A percentile compares a stretch with the other conserved stretches of the same genome.
Evolutionary conservation across 257 asterid species (phyloP).

Genomic region (Nicotiana attenuata): DNA sequence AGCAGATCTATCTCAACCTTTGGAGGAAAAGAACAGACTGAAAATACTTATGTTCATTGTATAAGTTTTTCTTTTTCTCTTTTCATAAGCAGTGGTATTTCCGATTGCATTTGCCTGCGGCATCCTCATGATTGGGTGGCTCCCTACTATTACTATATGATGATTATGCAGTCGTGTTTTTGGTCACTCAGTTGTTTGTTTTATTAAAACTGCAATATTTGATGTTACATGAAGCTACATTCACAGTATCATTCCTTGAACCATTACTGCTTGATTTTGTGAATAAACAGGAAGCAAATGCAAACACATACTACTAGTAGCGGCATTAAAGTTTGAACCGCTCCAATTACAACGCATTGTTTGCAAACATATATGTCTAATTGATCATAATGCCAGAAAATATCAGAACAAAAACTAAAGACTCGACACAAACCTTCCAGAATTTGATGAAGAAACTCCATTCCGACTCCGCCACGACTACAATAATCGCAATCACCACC

Average conservation of each 20-base stretch:
- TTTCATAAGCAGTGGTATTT: background rate
- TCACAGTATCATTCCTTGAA: background rate
- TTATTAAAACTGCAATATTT: background rate
- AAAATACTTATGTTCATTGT: background rate
- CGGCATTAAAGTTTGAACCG: background rate
- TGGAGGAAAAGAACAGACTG: background rate
- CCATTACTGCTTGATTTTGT: background rate
- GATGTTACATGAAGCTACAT: too few relatives aligned
- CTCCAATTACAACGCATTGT: background rate
- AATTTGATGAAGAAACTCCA: slow-evolving; percentile 67
- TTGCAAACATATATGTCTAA: background rate
- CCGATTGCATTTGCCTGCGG: too few relatives aligned
- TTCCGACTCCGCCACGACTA: slow-evolving; percentile 86
- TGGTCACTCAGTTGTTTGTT: background rate
- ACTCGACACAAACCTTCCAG: slow-evolving; percentile 45
- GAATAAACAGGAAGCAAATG: background rate
- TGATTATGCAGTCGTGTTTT: background rate
- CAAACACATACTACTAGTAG: background rate
- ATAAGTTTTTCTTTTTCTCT: too few relatives aligned
- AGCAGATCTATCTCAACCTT: background rate
- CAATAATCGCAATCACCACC: slow-evolving; percentile 59
- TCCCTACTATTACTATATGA: background rate
- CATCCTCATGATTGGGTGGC: background rate
- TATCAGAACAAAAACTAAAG: background rate
- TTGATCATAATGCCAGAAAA: background rate